Evolutionary conservation across 2,329 filamentous ascomycete genomes (phyloP), one percentile per base, ranked within the genome.

Genomic region (Phaeoacremonium minimum): DNA sequence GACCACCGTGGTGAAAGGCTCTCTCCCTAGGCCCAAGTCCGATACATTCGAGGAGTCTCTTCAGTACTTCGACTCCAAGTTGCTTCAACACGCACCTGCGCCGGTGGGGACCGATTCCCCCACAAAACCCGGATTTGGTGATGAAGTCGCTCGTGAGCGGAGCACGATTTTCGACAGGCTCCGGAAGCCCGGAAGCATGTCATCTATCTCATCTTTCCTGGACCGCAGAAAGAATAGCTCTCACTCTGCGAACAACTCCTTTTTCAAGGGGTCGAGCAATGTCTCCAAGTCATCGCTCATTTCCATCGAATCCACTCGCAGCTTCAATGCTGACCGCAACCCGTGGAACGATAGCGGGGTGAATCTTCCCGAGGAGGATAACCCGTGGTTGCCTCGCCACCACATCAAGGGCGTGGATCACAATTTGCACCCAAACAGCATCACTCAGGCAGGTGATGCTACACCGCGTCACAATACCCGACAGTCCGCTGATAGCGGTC

Each of bases 271-370:
- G 42, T 90, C 85, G 16, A 85, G 71, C 67, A 91, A 91, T 53
- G 85, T 87, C 37, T 96, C 91, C 47, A 96, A 95, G 67, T 93
- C 91, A 33, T 96, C 91, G 20, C 80, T 97, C 49, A 90, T 95
- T 50, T 95, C 89, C 45, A 90, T 96, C 61, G 91, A 97, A 65
- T 96, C 90, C 33, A 89, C 89, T 22, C 86, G 91, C 57, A 95
- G 89, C 68, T 83, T 83, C 61, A 82, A 83, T 46, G 88, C 88
- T 49, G 94, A 95, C 62, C 86, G 90, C 63, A 95, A 96, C 66
- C 90, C 90, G 44, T 97, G 91, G 91, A 96, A 96, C 60, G 91
- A 97, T 61, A 95, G 88, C 56, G 91, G 90, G 52, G 89, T 96
- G 57, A 96, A 96, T 59, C 80, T 96, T 48, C 75, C 86, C 45